These are phyloP conservation scores for Penicillium polonicum DNA, from an alignment of 2,329 filamentous ascomycete genomes.

Conservation along the genomic window DNA sequence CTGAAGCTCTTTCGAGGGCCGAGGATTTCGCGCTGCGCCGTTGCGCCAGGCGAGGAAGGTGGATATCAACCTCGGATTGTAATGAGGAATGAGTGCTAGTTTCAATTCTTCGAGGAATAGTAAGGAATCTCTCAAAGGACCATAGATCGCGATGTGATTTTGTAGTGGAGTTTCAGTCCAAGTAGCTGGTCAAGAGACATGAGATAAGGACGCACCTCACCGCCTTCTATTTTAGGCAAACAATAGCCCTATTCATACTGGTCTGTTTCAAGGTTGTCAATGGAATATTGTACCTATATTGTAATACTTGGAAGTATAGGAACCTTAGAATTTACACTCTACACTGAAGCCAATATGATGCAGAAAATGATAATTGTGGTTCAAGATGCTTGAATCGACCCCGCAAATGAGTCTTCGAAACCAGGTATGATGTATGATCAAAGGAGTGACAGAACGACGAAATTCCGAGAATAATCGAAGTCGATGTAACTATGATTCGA, in stretches of 20 bases:
- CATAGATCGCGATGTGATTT: not conserved
- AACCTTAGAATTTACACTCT: not conserved
- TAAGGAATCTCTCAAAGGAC: not conserved
- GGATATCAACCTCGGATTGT: not conserved
- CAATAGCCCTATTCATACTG: not conserved
- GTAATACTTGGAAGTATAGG: too few relatives aligned
- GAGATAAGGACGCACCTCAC: slow-evolving; percentile 12
- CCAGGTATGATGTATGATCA: not conserved
- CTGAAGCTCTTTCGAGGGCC: not conserved
- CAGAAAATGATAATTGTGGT: not conserved
- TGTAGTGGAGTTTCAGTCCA: not conserved
- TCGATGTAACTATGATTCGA: slow-evolving; percentile 8
- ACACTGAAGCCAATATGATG: not conserved
- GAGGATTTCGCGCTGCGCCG: not conserved
- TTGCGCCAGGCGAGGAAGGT: not conserved
- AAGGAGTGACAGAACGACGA: slow-evolving; percentile 10
- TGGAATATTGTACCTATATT: too few relatives aligned
- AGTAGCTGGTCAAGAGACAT: not conserved
- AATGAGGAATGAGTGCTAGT: not conserved
- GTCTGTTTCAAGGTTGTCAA: too few relatives aligned
- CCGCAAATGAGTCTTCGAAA: not conserved
- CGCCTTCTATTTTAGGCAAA: slow-evolving; percentile 7
- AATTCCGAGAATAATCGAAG: slow-evolving; percentile 11
- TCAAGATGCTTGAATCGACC: not conserved
- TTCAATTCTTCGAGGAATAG: not conserved